phyloP scores from a whole-genome alignment of 2,329 filamentous ascomycete species.

The Pseudopithomyces chartarum region DNA sequence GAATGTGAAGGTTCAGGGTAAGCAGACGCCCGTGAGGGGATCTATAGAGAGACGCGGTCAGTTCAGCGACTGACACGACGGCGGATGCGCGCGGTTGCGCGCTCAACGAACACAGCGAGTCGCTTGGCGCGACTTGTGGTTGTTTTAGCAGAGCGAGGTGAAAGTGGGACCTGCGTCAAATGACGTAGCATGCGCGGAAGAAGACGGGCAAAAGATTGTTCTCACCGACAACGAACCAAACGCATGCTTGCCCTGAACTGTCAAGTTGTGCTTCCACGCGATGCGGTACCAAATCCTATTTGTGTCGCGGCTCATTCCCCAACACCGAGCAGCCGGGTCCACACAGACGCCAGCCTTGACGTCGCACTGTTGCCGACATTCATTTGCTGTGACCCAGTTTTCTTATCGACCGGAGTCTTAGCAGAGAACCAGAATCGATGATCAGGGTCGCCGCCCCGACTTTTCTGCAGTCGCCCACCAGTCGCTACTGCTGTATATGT shows the following conservation, averaged over 20 bases:
- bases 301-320: slow-evolving; percentile 13
- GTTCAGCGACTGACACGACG: background rate
- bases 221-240: slow-evolving; percentile 7
- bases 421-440: slow-evolving; percentile 26
- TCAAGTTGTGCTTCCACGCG: background rate
- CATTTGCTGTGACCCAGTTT: slow-evolving; percentile 24
- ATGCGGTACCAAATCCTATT: background rate
- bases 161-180: slow-evolving; percentile 10
- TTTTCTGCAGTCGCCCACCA: slow-evolving; percentile 16
- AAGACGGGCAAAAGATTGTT: background rate
- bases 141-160: background rate
- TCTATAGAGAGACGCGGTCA: background rate
- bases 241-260: background rate
- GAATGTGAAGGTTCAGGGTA: background rate
- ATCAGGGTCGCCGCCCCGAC: slow-evolving; percentile 24
- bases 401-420: slow-evolving; percentile 16
- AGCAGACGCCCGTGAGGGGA: background rate
- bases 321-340: slow-evolving; percentile 21
- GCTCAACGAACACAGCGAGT: too few relatives aligned
- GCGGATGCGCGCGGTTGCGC: too few relatives aligned
- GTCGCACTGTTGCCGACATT: slow-evolving; percentile 12
- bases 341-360: slow-evolving; percentile 15
- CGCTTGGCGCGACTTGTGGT: background rate
- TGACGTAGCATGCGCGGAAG: slow-evolving; percentile 7
- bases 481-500: slow-evolving; percentile 22